Evolutionary conservation across 2,329 filamentous ascomycete genomes (phyloP), one percentile per base, ranked within the genome.

Genomic region (Fusarium zealandicum): DNA sequence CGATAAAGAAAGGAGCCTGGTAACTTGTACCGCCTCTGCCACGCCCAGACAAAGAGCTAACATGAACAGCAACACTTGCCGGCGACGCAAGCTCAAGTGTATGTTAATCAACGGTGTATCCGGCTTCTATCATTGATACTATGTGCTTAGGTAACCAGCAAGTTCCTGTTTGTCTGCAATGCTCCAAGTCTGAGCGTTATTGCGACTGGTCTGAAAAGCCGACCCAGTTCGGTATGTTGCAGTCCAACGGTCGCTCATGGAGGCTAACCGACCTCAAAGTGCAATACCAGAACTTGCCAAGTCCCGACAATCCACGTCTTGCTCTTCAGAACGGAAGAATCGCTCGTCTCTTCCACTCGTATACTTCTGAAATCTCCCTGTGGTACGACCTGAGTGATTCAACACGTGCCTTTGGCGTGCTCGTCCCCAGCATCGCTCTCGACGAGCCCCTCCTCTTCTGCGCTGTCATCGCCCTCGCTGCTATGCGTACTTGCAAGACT

Each of bases 381-480:
- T 81, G 78, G 78, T 81, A 80, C 58, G 78, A 81, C 43, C 70
- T 81, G 7, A 77, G 75, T 38, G 78, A 81, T 49, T 50, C 66
- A 1, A 44, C 60, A 2, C 66, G 61, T 1, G 59, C 67, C 4
- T 81, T 81, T 28, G 67, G 63, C 6, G 70, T 63, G 4, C 33
- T 64, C 1, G 71, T 80, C 1, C 73, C 77, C 0, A 44, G 57
- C 5, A 51, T 70, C 8, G 74, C 78, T 1, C 64, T 79, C 9
- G 67, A 74, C 2, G 75, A 72, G 30, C 64, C 75, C 1, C 65
- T 81, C 1, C 66, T 81, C 2, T 76, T 81, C 59, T 73, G 70
- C 38, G 77, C 78, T 1, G 63, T 78, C 10, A 68, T 81, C 30
- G 78, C 78, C 2, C 69, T 81, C 32, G 72, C 79, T 3, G 77